Percentiles rank a stretch among this genome's conserved stretches.
These are phyloP conservation scores for Madurella mycetomatis DNA, from an alignment of 2,329 filamentous ascomycete genomes.

Conservation along the genomic window DNA sequence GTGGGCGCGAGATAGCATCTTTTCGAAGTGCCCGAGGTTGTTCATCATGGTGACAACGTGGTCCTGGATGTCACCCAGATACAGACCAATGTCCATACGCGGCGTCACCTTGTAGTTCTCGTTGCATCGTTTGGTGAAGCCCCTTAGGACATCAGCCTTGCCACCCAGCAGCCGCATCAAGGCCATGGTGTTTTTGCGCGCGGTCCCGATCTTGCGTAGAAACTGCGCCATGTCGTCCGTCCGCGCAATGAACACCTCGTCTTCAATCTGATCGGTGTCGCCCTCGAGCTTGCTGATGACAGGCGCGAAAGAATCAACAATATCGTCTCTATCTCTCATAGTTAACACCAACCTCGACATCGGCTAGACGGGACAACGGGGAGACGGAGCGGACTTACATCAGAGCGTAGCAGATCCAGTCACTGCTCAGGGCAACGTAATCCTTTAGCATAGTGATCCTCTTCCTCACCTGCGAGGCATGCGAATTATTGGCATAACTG, in stretches of 20 bases:
- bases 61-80: constrained; percentile 96
- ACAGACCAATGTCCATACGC: constrained; percentile 92
- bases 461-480: constrained; percentile 83
- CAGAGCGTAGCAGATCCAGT: constrained; percentile 98
- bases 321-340: constrained; percentile 67
- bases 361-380: too few relatives aligned
- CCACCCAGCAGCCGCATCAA: constrained; percentile 89
- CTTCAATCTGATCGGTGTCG: constrained; percentile 89
- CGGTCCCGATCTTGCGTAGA: constrained; percentile 79
- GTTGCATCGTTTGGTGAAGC: constrained; percentile 98
- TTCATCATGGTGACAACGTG: constrained; percentile 99
- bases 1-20: constrained; percentile 91
- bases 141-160: constrained; percentile 96
- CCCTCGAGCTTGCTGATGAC: constrained; percentile 81
- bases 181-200: constrained; percentile 91
- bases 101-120: constrained; percentile 95
- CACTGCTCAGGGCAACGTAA: constrained; percentile 88
- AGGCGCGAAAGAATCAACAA: constrained; percentile 92
- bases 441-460: constrained; percentile 91
- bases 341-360: constrained; percentile 24
- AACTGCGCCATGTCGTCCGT: constrained; percentile 86
- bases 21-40: constrained; percentile 92
- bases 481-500: constrained; percentile 81
- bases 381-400: constrained; percentile 57
- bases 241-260: constrained; percentile 88